Conservation (phyloP, 1,284 basidiomycete genomes). For the Rhodotorula sp. region DNA sequence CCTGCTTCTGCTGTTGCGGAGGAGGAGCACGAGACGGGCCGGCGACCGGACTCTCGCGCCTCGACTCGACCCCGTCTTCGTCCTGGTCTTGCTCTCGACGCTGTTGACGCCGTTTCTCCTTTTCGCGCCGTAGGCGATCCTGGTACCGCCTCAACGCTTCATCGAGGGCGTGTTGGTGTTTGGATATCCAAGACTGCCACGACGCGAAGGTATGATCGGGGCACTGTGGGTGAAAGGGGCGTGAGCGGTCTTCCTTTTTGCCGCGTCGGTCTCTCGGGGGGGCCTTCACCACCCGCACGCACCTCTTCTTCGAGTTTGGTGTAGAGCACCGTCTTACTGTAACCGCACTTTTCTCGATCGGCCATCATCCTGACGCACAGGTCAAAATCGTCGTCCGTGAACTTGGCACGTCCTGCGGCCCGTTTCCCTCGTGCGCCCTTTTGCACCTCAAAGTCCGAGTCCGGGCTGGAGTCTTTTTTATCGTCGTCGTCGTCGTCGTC, state of each 20-base stretch:
- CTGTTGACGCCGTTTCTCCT: neutral
- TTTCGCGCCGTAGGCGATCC: neutral
- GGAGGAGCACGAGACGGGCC: neutral
- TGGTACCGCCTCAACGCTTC: neutral
- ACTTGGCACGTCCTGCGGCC: neutral
- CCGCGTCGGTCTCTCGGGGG: too few species aligned
- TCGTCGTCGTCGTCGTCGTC: neutral
- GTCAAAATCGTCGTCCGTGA: constrained; percentile 4
- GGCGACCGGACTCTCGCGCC: neutral
- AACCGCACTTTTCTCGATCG: neutral
- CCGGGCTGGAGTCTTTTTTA: neutral
- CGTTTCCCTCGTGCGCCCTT: neutral
- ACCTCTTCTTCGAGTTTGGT: constrained; percentile 4
- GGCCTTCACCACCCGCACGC: neutral
- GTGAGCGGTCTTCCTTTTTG: neutral
- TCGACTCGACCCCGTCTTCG: neutral
- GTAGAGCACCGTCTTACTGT: neutral
- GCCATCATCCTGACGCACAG: constrained; percentile 4
- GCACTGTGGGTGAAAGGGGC: constrained; percentile 2
- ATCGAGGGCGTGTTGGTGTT: constrained; percentile 12
- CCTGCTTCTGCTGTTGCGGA: neutral
- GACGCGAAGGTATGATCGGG: constrained; percentile 17
- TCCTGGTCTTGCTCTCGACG: neutral
- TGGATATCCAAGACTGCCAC: constrained; percentile 27
- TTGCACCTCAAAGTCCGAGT: neutral